Evolutionary conservation across 2,329 filamentous ascomycete species (phyloP).

Genomic region (Grosmannia clavigera): DNA sequence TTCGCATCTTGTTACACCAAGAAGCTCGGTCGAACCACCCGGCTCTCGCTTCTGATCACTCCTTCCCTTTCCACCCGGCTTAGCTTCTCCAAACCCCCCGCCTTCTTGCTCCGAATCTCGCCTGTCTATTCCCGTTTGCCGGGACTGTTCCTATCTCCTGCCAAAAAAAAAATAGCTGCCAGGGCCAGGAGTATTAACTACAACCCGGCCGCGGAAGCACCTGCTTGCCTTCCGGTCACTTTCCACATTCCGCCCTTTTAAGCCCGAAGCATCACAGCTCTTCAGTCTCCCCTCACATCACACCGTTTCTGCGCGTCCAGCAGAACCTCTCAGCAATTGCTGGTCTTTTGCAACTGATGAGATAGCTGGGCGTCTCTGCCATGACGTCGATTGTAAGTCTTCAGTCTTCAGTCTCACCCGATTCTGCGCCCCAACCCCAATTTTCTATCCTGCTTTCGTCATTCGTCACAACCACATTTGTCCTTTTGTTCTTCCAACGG

Average conservation of each 20-base stretch:
- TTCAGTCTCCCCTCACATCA: not conserved
- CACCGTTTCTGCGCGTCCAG: not conserved
- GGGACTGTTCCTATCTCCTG: not conserved
- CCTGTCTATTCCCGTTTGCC: constrained; percentile 2
- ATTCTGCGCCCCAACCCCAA: not conserved
- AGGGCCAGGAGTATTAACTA: not conserved
- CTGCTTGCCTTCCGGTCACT: not conserved
- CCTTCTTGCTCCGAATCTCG: constrained; percentile 4
- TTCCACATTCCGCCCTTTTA: not conserved
- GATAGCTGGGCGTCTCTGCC: constrained; percentile 11
- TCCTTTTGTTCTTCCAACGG: not conserved
- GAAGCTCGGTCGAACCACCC: not conserved
- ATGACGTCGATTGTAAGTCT: constrained; percentile 24
- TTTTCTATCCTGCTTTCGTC: not conserved
- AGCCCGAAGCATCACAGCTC: not conserved
- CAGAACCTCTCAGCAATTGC: not conserved
- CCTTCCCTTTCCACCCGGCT: constrained; percentile 3
- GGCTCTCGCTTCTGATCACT: constrained; percentile 1
- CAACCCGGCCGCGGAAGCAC: not conserved
- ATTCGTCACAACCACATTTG: not conserved
- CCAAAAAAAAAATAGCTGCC: not conserved
- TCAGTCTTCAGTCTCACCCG: not conserved
- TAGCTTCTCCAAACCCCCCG: not conserved
- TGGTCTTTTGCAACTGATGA: not conserved
- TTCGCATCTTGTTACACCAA: not conserved